Percentiles rank a stretch among this genome's conserved stretches.
Conservation (phyloP, 129 eudicot genomes). For the Flaveria bidentis region DNA sequence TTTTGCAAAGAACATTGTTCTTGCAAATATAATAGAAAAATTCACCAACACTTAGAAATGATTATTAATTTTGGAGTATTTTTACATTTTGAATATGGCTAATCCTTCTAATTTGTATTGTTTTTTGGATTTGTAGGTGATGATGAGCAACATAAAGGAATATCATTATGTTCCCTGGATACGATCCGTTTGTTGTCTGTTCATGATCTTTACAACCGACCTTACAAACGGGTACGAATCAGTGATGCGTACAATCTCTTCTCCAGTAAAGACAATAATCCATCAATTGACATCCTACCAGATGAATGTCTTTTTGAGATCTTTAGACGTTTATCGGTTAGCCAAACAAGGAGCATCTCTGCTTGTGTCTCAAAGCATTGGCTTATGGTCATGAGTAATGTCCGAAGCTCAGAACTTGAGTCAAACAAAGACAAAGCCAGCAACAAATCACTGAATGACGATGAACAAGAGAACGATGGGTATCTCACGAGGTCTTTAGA, state of each 20-base stretch:
- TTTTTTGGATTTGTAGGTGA: conserved; percentile 54
- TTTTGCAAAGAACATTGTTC: too few relatives aligned
- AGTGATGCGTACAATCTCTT: conserved; percentile 40
- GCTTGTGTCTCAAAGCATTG: conserved; percentile 93
- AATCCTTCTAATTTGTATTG: background rate
- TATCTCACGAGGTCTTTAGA: conserved; percentile 80
- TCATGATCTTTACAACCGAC: conserved; percentile 52
- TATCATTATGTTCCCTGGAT: conserved; percentile 55
- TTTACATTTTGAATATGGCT: background rate
- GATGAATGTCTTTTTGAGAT: conserved; percentile 95
- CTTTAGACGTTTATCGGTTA: conserved; percentile 65
- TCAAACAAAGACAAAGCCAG: conserved; percentile 26
- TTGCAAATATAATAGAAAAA: background rate
- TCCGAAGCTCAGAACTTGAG: conserved; percentile 52
- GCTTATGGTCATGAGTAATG: conserved; percentile 58
- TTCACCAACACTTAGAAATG: background rate
- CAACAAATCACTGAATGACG: background rate
- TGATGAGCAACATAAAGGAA: conserved; percentile 47
- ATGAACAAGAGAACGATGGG: conserved; percentile 63
- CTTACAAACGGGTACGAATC: conserved; percentile 62
- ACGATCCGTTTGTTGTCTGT: conserved; percentile 42
- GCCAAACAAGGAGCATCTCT: conserved; percentile 60
- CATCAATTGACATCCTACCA: conserved; percentile 70
- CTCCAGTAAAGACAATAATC: conserved; percentile 36
- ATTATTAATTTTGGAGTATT: background rate